These are phyloP conservation scores for Rubia yunnanensis DNA, from an alignment of 257 asterid genomes.

Conservation along the genomic window DNA sequence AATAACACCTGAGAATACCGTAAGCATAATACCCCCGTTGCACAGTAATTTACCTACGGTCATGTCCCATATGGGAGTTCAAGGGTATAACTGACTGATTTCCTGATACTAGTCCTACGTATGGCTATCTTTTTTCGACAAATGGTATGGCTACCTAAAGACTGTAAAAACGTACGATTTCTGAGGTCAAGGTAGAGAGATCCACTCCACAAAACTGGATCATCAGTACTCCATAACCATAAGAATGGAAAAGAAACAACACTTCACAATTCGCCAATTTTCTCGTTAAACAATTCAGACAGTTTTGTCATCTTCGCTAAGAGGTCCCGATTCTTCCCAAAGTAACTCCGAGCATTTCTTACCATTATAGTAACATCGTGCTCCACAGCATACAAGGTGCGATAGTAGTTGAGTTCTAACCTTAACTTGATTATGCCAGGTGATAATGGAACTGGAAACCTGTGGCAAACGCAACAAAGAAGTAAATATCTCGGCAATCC, in stretches of 20 bases:
- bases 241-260: not conserved
- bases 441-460: conserved; percentile 87
- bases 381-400: conserved; percentile 47
- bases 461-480: conserved; percentile 23
- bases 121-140: not conserved
- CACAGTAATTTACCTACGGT: too few species aligned
- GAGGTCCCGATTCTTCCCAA: conserved; percentile 40
- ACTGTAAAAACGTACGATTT: not conserved
- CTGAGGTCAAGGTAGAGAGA: not conserved
- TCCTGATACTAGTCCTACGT: not conserved
- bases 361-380: conserved; percentile 67
- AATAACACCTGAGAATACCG: too few species aligned
- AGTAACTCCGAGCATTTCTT: conserved; percentile 47
- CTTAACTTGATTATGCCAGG: conserved; percentile 54
- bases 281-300: conserved; percentile 31
- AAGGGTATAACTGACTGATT: not conserved
- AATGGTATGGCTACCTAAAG: not conserved
- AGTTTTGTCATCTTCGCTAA: conserved; percentile 49
- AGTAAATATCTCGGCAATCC: not conserved
- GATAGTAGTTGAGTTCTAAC: conserved; percentile 58
- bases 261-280: conserved; percentile 31
- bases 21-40: too few species aligned
- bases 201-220: conserved; percentile 4
- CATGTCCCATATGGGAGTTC: too few species aligned
- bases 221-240: not conserved